These are phyloP conservation scores for Globisporangium spinosum DNA, from an alignment of 352 stramenopile genomes.

Conservation along the genomic window DNA sequence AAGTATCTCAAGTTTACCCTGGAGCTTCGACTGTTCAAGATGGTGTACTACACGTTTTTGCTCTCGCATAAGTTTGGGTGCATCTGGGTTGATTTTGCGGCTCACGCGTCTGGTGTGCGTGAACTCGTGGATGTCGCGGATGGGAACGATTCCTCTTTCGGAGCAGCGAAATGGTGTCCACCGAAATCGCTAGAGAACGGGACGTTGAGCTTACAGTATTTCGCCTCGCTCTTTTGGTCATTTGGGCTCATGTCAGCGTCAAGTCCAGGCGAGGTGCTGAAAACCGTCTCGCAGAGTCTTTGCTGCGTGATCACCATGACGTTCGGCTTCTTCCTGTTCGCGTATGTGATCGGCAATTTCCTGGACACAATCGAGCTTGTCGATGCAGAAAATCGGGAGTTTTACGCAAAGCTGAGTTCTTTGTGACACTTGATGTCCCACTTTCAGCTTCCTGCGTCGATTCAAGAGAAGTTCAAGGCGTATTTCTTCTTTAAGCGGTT, in stretches of 20 bases:
- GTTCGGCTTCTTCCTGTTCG: constrained; percentile 64
- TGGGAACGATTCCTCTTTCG: constrained; percentile 17
- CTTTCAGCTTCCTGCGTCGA: constrained; percentile 39
- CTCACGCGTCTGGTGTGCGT: constrained; percentile 21
- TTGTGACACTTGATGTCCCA: constrained; percentile 51
- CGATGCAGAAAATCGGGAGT: constrained; percentile 63
- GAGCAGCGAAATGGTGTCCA: constrained; percentile 30
- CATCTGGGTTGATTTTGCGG: constrained; percentile 63
- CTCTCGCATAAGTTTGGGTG: constrained; percentile 54
- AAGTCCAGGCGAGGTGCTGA: constrained; percentile 43
- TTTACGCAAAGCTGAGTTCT: constrained; percentile 48
- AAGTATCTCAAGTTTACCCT: constrained; percentile 59
- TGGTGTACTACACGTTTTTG: constrained; percentile 75
- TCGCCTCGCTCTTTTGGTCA: constrained; percentile 60
- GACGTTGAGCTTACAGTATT: constrained; percentile 42
- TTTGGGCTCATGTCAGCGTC: constrained; percentile 68
- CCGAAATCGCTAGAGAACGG: constrained; percentile 28
- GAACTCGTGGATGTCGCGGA: neutral
- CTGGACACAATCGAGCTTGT: constrained; percentile 66
- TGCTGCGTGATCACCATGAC: constrained; percentile 62
- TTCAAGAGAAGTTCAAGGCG: constrained; percentile 52
- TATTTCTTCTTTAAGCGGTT: no score
- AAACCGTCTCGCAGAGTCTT: constrained; percentile 43
- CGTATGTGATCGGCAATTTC: constrained; percentile 75
- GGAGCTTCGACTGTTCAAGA: constrained; percentile 63